These are phyloP conservation scores for Botrytis galanthina DNA, from an alignment of 2,329 filamentous ascomycete genomes.

Conservation along the genomic window DNA sequence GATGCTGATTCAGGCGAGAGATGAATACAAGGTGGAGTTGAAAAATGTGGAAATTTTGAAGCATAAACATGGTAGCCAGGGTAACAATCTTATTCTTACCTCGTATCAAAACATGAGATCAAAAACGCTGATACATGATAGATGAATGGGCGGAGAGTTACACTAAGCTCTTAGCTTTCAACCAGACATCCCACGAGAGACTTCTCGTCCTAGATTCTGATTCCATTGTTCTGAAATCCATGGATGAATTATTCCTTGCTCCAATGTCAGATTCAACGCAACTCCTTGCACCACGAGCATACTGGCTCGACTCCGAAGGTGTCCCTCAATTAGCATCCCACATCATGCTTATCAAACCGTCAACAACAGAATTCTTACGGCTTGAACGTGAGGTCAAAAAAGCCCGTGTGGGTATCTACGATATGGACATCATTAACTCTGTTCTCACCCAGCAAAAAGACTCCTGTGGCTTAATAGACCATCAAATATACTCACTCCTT, in stretches of 20 bases:
- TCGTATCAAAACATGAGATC: not conserved
- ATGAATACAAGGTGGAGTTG: constrained; percentile 47
- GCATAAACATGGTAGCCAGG: constrained; percentile 38
- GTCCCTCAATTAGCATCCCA: constrained; percentile 50
- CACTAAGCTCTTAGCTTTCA: constrained; percentile 68
- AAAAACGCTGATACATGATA: not conserved
- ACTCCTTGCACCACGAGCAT: constrained; percentile 54
- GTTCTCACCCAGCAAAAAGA: constrained; percentile 37
- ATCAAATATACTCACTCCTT: constrained; percentile 54
- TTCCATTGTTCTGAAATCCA: constrained; percentile 40
- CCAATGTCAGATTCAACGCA: constrained; percentile 48
- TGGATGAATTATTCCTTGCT: constrained; percentile 61
- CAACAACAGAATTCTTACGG: constrained; percentile 48
- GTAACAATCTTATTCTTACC: constrained; percentile 35
- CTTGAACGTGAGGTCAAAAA: constrained; percentile 34
- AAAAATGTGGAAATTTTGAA: constrained; percentile 44
- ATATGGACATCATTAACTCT: constrained; percentile 56
- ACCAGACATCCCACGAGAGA: constrained; percentile 56
- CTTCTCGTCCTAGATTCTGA: constrained; percentile 32
- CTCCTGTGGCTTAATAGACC: constrained; percentile 52
- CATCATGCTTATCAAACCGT: constrained; percentile 56
- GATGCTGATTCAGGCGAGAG: constrained; percentile 39
- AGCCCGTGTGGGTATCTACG: constrained; percentile 42
- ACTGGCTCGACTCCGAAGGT: constrained; percentile 51
- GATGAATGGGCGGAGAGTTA: constrained; percentile 45